Evolutionary conservation across 768 basidiomycete genomes (phyloP).

Genomic region (Albatrellus ellisii): DNA sequence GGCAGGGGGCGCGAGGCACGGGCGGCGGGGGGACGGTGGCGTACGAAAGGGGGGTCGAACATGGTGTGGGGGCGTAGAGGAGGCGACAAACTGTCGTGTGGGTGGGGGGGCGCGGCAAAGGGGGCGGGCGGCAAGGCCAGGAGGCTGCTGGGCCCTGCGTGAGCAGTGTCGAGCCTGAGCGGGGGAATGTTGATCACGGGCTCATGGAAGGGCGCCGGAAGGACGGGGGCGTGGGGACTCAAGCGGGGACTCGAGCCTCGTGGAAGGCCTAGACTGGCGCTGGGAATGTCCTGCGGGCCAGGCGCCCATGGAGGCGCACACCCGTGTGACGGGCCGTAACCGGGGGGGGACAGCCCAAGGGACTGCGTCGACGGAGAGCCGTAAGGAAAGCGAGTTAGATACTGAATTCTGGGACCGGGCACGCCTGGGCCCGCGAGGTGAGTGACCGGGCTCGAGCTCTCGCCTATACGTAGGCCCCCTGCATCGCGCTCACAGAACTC

Average conservation of each 20-base stretch:
- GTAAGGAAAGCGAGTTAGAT: neutral
- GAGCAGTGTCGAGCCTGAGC: neutral
- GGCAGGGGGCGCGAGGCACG: conserved; percentile 8
- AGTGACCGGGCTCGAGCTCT: conserved; percentile 1
- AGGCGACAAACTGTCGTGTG: no score
- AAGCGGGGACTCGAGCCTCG: neutral
- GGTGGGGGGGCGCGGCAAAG: neutral
- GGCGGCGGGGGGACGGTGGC: neutral
- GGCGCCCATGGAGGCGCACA: neutral
- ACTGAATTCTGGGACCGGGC: conserved; percentile 8
- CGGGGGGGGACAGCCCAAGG: neutral
- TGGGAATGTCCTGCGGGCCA: neutral
- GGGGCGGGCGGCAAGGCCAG: neutral
- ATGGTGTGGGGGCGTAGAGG: neutral
- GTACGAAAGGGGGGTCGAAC: neutral
- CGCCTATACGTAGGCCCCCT: neutral
- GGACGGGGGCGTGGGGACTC: no score
- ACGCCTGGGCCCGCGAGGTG: conserved; percentile 12
- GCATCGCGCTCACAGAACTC: neutral
- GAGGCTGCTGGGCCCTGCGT: neutral
- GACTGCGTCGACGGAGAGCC: neutral
- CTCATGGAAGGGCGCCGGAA: neutral
- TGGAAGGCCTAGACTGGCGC: neutral
- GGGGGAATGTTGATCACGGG: neutral
- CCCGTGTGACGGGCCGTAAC: neutral